Conservation (phyloP, 164 flowering plant species). For the Euptelea pleiosperma region DNA sequence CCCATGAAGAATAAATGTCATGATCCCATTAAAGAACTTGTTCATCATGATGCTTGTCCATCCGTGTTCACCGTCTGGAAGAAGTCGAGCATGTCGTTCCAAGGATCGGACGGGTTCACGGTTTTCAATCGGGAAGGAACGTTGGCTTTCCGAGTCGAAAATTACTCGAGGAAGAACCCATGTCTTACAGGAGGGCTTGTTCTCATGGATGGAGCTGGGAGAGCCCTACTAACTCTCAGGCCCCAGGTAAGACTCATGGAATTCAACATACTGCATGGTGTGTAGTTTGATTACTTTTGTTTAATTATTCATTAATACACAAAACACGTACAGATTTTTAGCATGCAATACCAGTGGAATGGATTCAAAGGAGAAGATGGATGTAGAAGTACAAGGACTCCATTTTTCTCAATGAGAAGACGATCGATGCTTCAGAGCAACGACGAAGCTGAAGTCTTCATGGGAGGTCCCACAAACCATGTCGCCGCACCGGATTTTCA, state of each 20-base stretch:
- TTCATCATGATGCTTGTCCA: conserved; percentile 6
- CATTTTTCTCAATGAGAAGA: conserved; percentile 49
- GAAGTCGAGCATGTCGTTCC: conserved; percentile 65
- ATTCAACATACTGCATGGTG: too few relatives aligned
- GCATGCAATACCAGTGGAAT: conserved; percentile 55
- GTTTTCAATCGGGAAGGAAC: conserved; percentile 45
- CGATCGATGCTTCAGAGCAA: conserved; percentile 15
- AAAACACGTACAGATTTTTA: conserved; percentile 49
- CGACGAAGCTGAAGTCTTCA: conserved; percentile 36
- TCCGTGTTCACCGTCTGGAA: conserved; percentile 57
- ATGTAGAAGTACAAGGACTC: conserved; percentile 1
- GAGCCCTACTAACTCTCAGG: conserved; percentile 40
- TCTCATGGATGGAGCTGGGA: conserved; percentile 63
- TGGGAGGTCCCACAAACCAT: conserved; percentile 10
- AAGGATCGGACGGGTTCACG: conserved; percentile 66
- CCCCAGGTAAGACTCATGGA: too few relatives aligned
- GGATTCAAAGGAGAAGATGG: conserved; percentile 41
- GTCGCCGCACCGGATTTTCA: conserved; percentile 30
- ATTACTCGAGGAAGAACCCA: conserved; percentile 42
- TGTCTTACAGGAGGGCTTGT: conserved; percentile 31
- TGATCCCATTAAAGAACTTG: background rate
- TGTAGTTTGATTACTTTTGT: too few relatives aligned
- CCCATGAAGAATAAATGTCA: conserved; percentile 22
- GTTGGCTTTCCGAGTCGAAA: conserved; percentile 56
- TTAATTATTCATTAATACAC: too few relatives aligned